These are phyloP conservation scores for Leccinum fallax DNA, from an alignment of 1,284 basidiomycete species.

Conservation along the genomic window DNA sequence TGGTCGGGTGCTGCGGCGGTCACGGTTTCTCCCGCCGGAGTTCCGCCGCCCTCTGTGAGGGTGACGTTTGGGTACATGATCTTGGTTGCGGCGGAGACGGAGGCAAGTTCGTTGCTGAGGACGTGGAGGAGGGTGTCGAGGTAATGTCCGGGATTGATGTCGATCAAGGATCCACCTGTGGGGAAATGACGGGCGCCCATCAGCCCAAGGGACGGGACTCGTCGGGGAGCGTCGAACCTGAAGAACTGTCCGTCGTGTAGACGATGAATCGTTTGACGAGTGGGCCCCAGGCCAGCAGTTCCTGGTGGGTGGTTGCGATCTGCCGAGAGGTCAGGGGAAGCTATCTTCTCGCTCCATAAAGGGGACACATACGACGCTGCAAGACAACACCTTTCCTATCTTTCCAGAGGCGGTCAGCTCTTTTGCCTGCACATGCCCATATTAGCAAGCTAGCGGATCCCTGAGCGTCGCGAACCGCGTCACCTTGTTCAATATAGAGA, in stretches of 20 bases:
- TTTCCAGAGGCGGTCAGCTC: constrained; percentile 15
- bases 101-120: constrained; percentile 12
- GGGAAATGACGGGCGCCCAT: background rate
- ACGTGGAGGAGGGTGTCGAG: constrained; percentile 19
- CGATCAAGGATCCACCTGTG: constrained; percentile 13
- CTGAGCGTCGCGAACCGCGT: background rate
- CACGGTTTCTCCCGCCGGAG: constrained; percentile 7
- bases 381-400: constrained; percentile 16
- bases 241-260: constrained; percentile 10
- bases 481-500: constrained; percentile 14
- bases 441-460: background rate
- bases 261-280: constrained; percentile 8
- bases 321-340: background rate
- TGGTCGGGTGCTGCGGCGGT: constrained; percentile 11
- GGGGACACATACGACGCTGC: constrained; percentile 11
- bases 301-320: constrained; percentile 12
- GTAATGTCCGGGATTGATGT: constrained; percentile 13
- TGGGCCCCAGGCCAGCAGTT: constrained; percentile 7
- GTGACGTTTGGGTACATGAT: constrained; percentile 13
- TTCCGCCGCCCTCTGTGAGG: constrained; percentile 14
- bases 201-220: background rate
- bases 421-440: constrained; percentile 6
- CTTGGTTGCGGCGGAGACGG: constrained; percentile 13
- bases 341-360: no score
- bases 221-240: background rate